These are phyloP conservation scores for Saccharomycopsis capsularis DNA, from an alignment of 805 yeast genomes.

Conservation along the genomic window DNA sequence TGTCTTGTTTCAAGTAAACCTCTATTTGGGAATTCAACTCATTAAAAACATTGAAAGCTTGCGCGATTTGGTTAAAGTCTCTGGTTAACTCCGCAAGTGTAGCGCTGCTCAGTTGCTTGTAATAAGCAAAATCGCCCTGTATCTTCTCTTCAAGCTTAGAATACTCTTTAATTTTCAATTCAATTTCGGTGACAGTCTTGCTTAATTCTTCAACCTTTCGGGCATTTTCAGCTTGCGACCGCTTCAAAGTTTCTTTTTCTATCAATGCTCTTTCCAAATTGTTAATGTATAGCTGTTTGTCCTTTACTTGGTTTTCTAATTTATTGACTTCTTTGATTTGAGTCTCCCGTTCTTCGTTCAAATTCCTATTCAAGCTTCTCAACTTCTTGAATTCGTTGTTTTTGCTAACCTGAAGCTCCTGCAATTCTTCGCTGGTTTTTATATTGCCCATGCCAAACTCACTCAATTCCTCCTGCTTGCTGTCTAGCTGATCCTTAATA, in stretches of 20 bases:
- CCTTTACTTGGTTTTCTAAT: slow-evolving; percentile 46
- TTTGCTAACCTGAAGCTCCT: slow-evolving; percentile 35
- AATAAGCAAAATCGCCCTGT: neutral
- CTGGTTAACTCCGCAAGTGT: neutral
- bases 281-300: slow-evolving; percentile 44
- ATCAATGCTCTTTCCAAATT: slow-evolving; percentile 44
- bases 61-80: neutral
- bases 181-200: slow-evolving; percentile 18
- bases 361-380: slow-evolving; percentile 31
- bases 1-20: neutral
- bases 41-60: neutral
- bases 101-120: neutral
- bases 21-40: neutral
- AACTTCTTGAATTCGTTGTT: slow-evolving; percentile 34
- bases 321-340: slow-evolving; percentile 37
- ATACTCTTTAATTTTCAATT: slow-evolving; percentile 1
- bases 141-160: neutral
- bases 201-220: slow-evolving; percentile 25
- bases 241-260: slow-evolving; percentile 38
- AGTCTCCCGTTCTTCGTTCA: slow-evolving; percentile 38
- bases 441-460: slow-evolving; percentile 23
- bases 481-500: slow-evolving; percentile 27
- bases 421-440: slow-evolving; percentile 40
- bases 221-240: slow-evolving; percentile 33
- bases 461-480: slow-evolving; percentile 31